A percentile compares a stretch with the other conserved stretches of the same genome.
These are phyloP conservation scores for Lathyrus aphaca DNA, from an alignment of 306 rosid species.

Conservation along the genomic window DNA sequence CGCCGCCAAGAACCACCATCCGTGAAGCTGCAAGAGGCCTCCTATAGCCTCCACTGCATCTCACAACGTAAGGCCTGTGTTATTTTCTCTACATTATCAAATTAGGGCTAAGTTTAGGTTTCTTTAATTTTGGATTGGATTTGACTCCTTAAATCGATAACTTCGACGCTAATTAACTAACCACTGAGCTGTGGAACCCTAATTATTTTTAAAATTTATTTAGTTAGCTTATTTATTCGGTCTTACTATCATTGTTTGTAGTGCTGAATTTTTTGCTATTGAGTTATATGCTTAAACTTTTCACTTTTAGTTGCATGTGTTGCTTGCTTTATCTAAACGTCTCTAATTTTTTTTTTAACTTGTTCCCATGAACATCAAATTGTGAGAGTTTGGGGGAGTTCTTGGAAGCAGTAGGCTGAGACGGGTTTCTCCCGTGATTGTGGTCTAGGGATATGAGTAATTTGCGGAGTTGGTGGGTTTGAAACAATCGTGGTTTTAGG, in stretches of 20 bases:
- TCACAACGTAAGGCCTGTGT: constrained; percentile 3
- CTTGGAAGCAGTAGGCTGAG: no score
- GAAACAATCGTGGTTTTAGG: no score
- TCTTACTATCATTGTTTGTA: no score
- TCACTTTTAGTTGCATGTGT: neutral
- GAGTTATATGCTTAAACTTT: neutral
- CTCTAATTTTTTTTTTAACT: neutral
- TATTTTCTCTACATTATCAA: neutral
- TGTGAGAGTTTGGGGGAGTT: no score
- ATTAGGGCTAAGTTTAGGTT: neutral
- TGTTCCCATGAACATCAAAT: no score
- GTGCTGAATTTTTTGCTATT: neutral
- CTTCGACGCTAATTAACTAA: neutral
- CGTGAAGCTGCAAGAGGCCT: neutral
- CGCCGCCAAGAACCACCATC: neutral
- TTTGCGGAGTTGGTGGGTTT: no score
- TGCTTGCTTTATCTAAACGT: neutral
- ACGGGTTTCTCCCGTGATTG: no score
- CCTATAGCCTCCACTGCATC: neutral
- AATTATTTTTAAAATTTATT: neutral
- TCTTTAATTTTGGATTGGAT: neutral
- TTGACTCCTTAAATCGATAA: neutral
- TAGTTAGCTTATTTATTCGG: no score
- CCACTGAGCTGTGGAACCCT: constrained; percentile 11
- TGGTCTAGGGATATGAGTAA: no score